phyloP scores from a whole-genome alignment of 2,329 filamentous ascomycete genomes.

The Fusarium heterosporum region DNA sequence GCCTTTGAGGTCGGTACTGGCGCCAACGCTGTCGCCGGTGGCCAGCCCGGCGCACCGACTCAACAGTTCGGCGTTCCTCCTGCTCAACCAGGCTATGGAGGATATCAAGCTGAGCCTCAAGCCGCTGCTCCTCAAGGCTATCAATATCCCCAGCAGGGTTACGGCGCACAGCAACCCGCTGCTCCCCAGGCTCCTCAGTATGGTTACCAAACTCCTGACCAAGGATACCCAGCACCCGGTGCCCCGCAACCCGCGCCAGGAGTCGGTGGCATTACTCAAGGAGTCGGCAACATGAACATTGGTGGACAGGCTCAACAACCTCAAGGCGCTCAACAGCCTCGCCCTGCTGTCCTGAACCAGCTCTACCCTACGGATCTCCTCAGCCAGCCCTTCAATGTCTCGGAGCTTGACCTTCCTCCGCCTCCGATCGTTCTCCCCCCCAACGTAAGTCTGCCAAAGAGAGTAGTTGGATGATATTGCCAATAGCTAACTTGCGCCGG shows the following conservation, averaged over 20 bases:
- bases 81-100: constrained; percentile 66
- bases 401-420: constrained; percentile 90
- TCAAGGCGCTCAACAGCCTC: constrained; percentile 53
- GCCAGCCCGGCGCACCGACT: constrained; percentile 54
- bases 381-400: constrained; percentile 92
- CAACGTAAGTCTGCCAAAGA: constrained; percentile 73
- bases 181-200: constrained; percentile 57
- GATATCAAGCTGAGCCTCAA: constrained; percentile 66
- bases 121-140: constrained; percentile 55
- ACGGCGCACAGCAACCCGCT: constrained; percentile 58
- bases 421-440: constrained; percentile 91
- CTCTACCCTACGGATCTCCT: constrained; percentile 92
- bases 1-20: constrained; percentile 93
- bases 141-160: constrained; percentile 58
- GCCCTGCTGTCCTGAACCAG: constrained; percentile 77
- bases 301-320: constrained; percentile 61
- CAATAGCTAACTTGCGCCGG: constrained; percentile 53
- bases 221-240: constrained; percentile 71
- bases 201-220: constrained; percentile 75
- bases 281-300: constrained; percentile 88
- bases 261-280: constrained; percentile 81
- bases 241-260: constrained; percentile 46
- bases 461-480: background rate
- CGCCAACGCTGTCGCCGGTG: constrained; percentile 76
- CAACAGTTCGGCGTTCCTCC: constrained; percentile 62